Base-by-base conservation (phyloP, 2,329 filamentous ascomycete genomes). In the Cordyceps tenuipes region DNA sequence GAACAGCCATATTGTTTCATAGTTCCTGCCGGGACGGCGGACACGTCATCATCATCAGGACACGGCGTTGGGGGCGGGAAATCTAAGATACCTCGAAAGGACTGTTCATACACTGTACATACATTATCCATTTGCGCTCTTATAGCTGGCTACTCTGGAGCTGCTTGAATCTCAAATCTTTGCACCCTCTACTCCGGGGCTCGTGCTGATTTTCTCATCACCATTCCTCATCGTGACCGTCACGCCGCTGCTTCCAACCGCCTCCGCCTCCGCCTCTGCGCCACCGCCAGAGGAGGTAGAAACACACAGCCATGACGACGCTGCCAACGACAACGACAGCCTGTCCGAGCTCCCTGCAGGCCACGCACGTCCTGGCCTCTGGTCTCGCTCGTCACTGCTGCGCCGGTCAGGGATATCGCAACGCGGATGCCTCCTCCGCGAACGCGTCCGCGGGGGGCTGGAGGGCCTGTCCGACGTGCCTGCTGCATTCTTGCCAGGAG, bases 31-130 rank as follows among this genome's bases (percentile, higher is more conserved):
- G 44, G 17, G 12, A 34, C 12, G 34, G 21, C 21, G 34, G 31
- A 41, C 15, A 41, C 34, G 34, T 36, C 31, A 48, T 3, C 21
- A 57, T 39, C 21, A 49, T 49, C 49, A 21, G 21, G 34, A 49
- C 17, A 39, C 10, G 54, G 54, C 54, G 54, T 57, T 57, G 34
- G 46, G 46, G 54, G n/a, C n/a, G 39, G 54, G 41, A 49, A 39
- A 3, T 15, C 41, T 26, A 1, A 21, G 21, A 31, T 29, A 36
- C 34, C 12, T 19, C 6, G 44, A 31, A 39, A 19, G 31, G 34
- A 36, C 17, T 29, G 5, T 29, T 49, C 13, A 48, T 49, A 57
- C 31, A 49, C 34, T 57, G 54, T 57, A 57, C 15, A 57, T 57
- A 49, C 29, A 36, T 36, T 36, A 36, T 36, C 34, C 34, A 57